A percentile compares a stretch with the other conserved stretches of the same genome.
These are phyloP conservation scores for Puccinia hordei DNA, from an alignment of 1,284 basidiomycete species.

Conservation along the genomic window DNA sequence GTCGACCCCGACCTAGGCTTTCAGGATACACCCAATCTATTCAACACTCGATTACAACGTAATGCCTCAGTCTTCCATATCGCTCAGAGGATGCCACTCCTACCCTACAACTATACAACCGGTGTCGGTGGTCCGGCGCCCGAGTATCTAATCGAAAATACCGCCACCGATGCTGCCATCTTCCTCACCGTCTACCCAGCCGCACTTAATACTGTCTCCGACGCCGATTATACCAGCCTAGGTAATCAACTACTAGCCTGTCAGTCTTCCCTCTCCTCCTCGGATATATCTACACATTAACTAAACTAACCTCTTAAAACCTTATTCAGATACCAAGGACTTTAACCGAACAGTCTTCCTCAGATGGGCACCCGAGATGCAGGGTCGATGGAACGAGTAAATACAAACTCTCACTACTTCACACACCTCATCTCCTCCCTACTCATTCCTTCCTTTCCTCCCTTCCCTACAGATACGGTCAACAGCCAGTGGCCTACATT, in stretches of 20 bases:
- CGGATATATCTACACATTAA: no score
- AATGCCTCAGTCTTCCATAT: slow-evolving; percentile 57
- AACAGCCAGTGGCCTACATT: slow-evolving; percentile 55
- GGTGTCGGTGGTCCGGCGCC: slow-evolving; percentile 56
- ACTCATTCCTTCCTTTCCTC: background rate
- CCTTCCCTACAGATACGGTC: slow-evolving; percentile 53
- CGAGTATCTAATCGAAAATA: slow-evolving; percentile 55
- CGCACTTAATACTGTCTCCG: slow-evolving; percentile 53
- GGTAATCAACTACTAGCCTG: slow-evolving; percentile 56
- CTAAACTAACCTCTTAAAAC: no score
- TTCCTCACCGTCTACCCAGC: slow-evolving; percentile 58
- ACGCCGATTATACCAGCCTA: slow-evolving; percentile 54
- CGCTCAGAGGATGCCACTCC: slow-evolving; percentile 56
- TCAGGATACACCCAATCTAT: slow-evolving; percentile 54
- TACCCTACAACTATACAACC: slow-evolving; percentile 56
- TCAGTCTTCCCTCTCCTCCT: slow-evolving; percentile 11
- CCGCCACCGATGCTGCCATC: slow-evolving; percentile 56
- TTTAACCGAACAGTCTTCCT: slow-evolving; percentile 57
- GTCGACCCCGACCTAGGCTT: slow-evolving; percentile 51
- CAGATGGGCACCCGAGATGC: slow-evolving; percentile 58
- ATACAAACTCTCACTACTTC: background rate
- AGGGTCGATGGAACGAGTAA: slow-evolving; percentile 56
- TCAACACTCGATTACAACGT: slow-evolving; percentile 55
- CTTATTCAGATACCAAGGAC: slow-evolving; percentile 53
- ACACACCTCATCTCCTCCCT: background rate